Conservation (phyloP, 345 rosid species). For the Mercurialis annua region DNA sequence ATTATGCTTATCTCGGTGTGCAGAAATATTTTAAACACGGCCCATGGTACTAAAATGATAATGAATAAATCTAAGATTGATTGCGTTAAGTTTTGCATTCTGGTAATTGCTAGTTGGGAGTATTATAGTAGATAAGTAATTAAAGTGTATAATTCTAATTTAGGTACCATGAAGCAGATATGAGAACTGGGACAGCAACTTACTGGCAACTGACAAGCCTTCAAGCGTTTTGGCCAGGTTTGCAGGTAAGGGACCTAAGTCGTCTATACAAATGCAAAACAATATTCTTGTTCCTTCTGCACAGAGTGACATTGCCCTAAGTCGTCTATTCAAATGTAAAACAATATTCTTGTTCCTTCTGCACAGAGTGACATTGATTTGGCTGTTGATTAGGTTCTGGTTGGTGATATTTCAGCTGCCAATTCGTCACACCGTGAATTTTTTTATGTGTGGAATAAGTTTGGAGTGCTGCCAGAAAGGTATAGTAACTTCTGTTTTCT, state of each 20-base stretch:
- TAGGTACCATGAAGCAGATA: conserved; percentile 98
- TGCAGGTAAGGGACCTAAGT: conserved; percentile 56
- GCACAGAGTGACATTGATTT: conserved; percentile 23
- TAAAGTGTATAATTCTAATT: conserved; percentile 7
- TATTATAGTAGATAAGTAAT: conserved; percentile 5
- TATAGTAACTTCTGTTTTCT: conserved; percentile 16
- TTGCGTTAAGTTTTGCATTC: background rate
- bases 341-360: background rate
- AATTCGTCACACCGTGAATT: conserved; percentile 90
- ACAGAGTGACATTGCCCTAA: conserved; percentile 20
- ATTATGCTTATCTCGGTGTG: conserved; percentile 80
- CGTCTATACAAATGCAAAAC: background rate
- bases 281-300: background rate
- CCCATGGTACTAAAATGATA: conserved; percentile 59
- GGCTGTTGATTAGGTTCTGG: conserved; percentile 66
- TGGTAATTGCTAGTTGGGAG: background rate
- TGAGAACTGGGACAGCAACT: conserved; percentile 94
- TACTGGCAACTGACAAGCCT: conserved; percentile 99
- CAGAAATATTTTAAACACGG: conserved; percentile 95
- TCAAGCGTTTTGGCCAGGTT: conserved; percentile 99
- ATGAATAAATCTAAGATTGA: background rate
- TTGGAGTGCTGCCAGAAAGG: conserved; percentile 93
- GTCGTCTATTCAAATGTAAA: background rate
- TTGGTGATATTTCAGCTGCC: conserved; percentile 89
- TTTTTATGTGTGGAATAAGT: conserved; percentile 75